Evolutionary conservation across 306 rosid species (phyloP), one percentile per base, ranked within the genome.

Genomic region (Lupinus albus): DNA sequence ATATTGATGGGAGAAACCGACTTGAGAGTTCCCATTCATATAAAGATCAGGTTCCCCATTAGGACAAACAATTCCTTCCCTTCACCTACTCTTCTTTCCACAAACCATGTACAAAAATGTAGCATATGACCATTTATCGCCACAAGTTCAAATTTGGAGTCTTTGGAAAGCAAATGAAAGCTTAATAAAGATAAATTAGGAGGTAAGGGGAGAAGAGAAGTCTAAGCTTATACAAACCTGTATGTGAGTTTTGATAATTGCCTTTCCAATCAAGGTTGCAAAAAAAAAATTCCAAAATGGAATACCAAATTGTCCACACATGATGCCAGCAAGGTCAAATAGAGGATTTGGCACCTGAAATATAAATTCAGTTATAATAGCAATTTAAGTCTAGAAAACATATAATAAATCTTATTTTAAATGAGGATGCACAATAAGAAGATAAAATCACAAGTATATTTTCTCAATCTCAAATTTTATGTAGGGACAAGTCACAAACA

Each of bases 291-390:
- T 73, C 97, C 97, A 88, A 70, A 94, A 94, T 5, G 99, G 85
- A 77, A 88, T 72, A 35, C 97, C 95, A 75, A 88, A 90, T 85
- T 94, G 99, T 73, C 99, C 99, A 78, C 99, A 94, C 99, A 94
- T 88, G 73, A 94, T 94, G 83, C 99, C 99, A 62, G 99, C 99
- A 60, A 94, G 89, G 87, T 90, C 99, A 78, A 94, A 94, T 57
- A 94, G 84, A 78, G 99, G 99, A 85, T 94, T 94, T 51, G 99
- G 99, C 48, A 94, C 87, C 99, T 94, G 87, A 71, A 74, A 76
- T 71, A 44, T 38, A 84, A 58, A 68, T 11, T 21, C 57, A 66
- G 53, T 74, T 64, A 70, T 64, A 70, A 4, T 41, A 67, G 38
- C 44, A 65, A 67, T 18, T 7, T 69, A 58, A 16, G 44, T 8